Percentiles rank a stretch among this genome's conserved stretches.
Evolutionary conservation across 805 yeast genomes (phyloP).

Genomic region (Wickerhamiella siamensis): DNA sequence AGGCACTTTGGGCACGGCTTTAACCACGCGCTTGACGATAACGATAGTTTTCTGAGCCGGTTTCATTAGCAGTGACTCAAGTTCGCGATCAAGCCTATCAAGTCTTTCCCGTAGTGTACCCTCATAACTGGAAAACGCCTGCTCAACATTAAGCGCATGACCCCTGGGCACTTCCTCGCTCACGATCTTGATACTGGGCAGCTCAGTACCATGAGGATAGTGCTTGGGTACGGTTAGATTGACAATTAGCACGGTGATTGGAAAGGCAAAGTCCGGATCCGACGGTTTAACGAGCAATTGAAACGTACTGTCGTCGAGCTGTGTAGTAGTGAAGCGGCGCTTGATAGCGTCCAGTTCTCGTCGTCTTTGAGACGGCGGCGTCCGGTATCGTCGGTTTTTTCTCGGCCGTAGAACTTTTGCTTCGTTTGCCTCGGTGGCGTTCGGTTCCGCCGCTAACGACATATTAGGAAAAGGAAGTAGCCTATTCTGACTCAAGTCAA

Average conservation of each 20-base stretch:
- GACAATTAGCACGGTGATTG: constrained; percentile 37
- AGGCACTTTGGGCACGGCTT: background rate
- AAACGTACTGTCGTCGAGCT: constrained; percentile 13
- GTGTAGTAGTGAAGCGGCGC: constrained; percentile 7
- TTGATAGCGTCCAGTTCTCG: constrained; percentile 13
- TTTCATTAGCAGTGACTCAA: constrained; percentile 44
- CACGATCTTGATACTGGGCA: constrained; percentile 27
- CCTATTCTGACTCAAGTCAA: no score
- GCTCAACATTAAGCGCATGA: constrained; percentile 48
- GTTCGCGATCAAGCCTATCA: constrained; percentile 38
- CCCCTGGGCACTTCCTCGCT: constrained; percentile 62
- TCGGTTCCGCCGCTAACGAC: no score
- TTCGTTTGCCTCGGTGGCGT: no score
- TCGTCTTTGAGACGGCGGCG: constrained; percentile 10
- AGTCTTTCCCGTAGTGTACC: constrained; percentile 39
- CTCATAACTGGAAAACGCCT: constrained; percentile 35
- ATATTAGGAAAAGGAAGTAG: no score
- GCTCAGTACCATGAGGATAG: constrained; percentile 32
- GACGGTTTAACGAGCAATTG: constrained; percentile 30
- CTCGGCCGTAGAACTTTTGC: no score
- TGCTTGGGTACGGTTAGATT: constrained; percentile 39
- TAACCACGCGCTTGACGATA: constrained; percentile 30
- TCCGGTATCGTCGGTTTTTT: background rate
- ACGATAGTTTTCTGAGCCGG: constrained; percentile 50
- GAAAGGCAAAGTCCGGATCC: constrained; percentile 65